Conservation (phyloP, 805 yeast genomes). For the Metschnikowia rubicola region DNA sequence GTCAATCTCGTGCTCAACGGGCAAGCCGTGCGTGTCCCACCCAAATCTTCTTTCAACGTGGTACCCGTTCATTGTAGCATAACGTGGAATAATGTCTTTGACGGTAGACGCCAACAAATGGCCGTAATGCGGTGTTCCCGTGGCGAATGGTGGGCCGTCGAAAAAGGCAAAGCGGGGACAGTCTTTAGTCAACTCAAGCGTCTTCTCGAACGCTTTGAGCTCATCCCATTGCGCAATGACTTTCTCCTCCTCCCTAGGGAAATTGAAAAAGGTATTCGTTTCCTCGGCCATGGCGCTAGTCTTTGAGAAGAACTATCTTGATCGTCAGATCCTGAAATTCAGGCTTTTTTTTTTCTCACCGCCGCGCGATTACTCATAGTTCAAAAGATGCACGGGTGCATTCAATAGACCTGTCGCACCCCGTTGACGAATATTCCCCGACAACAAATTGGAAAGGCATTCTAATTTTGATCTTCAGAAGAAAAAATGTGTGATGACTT, state of each 20-base stretch:
- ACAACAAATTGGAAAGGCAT: neutral
- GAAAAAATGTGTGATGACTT: too few relatives aligned
- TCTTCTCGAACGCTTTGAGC: constrained; percentile 88
- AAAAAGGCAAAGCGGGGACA: constrained; percentile 87
- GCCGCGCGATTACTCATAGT: constrained; percentile 1
- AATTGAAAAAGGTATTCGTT: constrained; percentile 47
- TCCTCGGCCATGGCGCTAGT: constrained; percentile 17
- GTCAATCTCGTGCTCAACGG: constrained; percentile 98
- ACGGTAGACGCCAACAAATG: constrained; percentile 95
- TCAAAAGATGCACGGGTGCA: constrained; percentile 13
- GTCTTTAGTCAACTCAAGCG: constrained; percentile 78
- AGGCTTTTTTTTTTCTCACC: neutral
- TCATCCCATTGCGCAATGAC: constrained; percentile 82
- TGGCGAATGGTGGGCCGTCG: constrained; percentile 99
- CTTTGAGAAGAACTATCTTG: too few relatives aligned
- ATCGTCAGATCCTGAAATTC: neutral
- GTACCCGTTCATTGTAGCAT: constrained; percentile 96
- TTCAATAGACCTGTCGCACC: neutral
- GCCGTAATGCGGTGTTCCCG: constrained; percentile 99
- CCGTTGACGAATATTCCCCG: neutral
- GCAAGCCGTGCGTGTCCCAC: constrained; percentile 99
- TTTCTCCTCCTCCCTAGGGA: constrained; percentile 87
- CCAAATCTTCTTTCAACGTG: constrained; percentile 97
- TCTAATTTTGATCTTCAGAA: neutral
- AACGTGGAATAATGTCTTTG: constrained; percentile 95